phyloP scores from a whole-genome alignment of 768 basidiomycete species.

The Ephemerocybe angulata region DNA sequence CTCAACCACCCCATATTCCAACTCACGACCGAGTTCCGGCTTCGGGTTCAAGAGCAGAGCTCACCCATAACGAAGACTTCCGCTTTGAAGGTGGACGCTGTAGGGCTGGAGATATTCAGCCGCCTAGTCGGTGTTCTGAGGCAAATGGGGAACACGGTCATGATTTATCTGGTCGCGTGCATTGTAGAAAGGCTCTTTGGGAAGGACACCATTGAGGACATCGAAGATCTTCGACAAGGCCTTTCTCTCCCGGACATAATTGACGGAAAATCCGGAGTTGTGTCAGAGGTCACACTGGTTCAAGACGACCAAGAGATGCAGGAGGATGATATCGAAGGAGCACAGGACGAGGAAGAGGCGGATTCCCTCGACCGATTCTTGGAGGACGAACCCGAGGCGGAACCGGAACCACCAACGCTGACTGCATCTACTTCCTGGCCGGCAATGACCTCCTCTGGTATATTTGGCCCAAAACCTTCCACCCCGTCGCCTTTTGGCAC shows the following conservation, averaged over 20 bases:
- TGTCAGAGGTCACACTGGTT: slow-evolving; percentile 19
- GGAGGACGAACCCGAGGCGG: background rate
- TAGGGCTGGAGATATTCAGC: slow-evolving; percentile 66
- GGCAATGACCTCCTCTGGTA: background rate
- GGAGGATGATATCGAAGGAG: slow-evolving; percentile 24
- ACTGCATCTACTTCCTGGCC: background rate
- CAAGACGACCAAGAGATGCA: slow-evolving; percentile 24
- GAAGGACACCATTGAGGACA: slow-evolving; percentile 72
- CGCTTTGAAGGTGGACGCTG: slow-evolving; percentile 54
- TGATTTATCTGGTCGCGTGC: slow-evolving; percentile 88
- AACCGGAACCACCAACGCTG: background rate
- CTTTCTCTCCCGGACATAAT: slow-evolving; percentile 62
- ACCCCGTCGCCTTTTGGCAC: slow-evolving; percentile 6
- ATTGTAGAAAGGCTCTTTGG: slow-evolving; percentile 85
- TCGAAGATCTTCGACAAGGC: slow-evolving; percentile 59
- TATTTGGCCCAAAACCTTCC: background rate
- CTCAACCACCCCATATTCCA: slow-evolving; percentile 73
- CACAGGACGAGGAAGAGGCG: slow-evolving; percentile 12
- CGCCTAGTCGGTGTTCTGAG: slow-evolving; percentile 60
- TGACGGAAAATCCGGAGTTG: slow-evolving; percentile 49
- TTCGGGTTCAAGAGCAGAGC: slow-evolving; percentile 76
- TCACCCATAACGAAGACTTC: slow-evolving; percentile 71
- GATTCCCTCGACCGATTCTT: background rate
- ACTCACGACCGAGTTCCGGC: slow-evolving; percentile 76
- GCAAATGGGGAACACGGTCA: slow-evolving; percentile 60